These are phyloP conservation scores for Xanthoconium separans DNA, from an alignment of 1,284 basidiomycete genomes.

Conservation along the genomic window DNA sequence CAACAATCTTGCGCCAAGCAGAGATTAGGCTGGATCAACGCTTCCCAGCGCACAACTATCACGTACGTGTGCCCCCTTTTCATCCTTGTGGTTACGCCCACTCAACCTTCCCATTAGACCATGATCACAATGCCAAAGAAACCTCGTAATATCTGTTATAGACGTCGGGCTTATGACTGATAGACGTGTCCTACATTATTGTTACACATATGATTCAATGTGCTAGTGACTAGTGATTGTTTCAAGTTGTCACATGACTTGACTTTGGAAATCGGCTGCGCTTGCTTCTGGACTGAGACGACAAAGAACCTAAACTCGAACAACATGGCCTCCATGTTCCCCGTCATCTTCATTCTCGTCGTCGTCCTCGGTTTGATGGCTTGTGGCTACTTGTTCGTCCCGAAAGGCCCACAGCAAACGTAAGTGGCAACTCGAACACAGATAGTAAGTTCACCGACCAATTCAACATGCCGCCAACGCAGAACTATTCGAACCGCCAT, in stretches of 20 bases:
- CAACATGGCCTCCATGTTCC: slow-evolving; percentile 54
- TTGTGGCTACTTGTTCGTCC: slow-evolving; percentile 66
- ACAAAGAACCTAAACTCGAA: not conserved
- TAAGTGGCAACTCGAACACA: slow-evolving; percentile 41
- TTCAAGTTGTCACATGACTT: slow-evolving; percentile 11
- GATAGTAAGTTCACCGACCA: not conserved
- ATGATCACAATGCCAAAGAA: slow-evolving; percentile 71
- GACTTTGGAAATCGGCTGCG: not conserved
- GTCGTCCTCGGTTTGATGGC: slow-evolving; percentile 64
- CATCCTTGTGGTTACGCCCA: not conserved
- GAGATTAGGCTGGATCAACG: slow-evolving; percentile 67
- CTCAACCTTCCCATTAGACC: slow-evolving; percentile 40
- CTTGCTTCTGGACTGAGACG: not conserved
- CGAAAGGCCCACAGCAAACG: slow-evolving; percentile 88
- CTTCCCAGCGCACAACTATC: slow-evolving; percentile 88
- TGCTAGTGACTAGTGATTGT: no score
- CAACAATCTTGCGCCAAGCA: slow-evolving; percentile 76
- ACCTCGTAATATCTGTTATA: slow-evolving; percentile 49
- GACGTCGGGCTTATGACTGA: slow-evolving; percentile 39
- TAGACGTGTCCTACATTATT: slow-evolving; percentile 7
- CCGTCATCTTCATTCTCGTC: slow-evolving; percentile 54
- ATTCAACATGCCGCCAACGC: slow-evolving; percentile 8
- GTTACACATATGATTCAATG: no score
- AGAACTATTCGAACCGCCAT: slow-evolving; percentile 82
- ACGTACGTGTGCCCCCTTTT: slow-evolving; percentile 53